Conservation (phyloP, 2,329 filamentous ascomycete species). For the Claviceps africana region DNA sequence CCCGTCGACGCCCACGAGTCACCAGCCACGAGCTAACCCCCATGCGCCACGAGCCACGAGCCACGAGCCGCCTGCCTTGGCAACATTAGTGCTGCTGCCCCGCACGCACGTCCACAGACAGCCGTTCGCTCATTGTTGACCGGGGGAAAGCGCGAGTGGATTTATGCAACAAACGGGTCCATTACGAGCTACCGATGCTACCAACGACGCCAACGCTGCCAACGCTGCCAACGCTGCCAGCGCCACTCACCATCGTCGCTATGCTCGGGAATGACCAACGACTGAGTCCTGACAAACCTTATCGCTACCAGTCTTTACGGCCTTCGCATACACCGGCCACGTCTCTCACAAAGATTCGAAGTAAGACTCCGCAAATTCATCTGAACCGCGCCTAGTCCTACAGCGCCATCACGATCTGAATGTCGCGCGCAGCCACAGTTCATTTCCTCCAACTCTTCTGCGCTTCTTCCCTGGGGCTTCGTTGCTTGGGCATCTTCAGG, state of each 20-base stretch:
- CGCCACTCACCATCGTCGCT: background rate
- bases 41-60: too few species aligned
- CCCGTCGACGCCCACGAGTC: background rate
- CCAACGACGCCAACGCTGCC: too few species aligned
- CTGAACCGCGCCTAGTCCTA: background rate
- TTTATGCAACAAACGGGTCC: constrained; percentile 4
- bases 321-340: background rate
- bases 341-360: background rate
- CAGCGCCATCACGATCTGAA: background rate
- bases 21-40: too few species aligned
- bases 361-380: background rate
- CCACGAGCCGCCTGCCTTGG: too few species aligned
- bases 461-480: background rate
- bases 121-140: background rate
- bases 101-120: background rate
- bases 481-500: background rate
- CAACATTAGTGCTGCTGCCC: background rate
- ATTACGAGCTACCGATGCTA: background rate
- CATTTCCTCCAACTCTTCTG: background rate
- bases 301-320: background rate
- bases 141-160: background rate
- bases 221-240: too few species aligned
- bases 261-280: background rate
- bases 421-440: background rate
- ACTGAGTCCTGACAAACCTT: background rate